Evolutionary conservation across 176 grass and related monocot species (phyloP).

Genomic region (Carex parvula): DNA sequence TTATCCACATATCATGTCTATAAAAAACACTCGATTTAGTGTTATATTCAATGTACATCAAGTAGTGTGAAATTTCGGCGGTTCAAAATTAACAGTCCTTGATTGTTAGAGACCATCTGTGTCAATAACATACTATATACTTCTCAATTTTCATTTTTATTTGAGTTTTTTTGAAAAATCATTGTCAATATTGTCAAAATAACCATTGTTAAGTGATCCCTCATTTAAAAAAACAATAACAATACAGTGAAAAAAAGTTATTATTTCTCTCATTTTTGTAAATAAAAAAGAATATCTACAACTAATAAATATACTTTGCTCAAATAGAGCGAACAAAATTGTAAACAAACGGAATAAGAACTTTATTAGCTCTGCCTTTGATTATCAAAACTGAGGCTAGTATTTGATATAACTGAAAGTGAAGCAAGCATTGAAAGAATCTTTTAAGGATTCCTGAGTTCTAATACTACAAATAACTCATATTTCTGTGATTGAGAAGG

Average conservation of each 20-base stretch:
- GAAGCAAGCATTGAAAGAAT: constrained; percentile 13
- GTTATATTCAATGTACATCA: too few relatives aligned
- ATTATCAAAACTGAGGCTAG: neutral
- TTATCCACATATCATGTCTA: too few relatives aligned
- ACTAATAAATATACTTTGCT: neutral
- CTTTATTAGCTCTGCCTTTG: neutral
- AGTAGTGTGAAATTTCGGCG: too few relatives aligned
- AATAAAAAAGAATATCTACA: constrained; percentile 1
- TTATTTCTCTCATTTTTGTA: neutral
- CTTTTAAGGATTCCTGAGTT: neutral
- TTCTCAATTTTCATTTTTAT: too few relatives aligned
- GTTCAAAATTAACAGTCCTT: too few relatives aligned
- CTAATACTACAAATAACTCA: constrained; percentile 5
- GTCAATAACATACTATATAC: too few relatives aligned
- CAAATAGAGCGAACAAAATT: constrained; percentile 18
- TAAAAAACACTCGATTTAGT: too few relatives aligned
- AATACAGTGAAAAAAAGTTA: neutral
- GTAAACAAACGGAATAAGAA: neutral
- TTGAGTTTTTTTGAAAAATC: too few relatives aligned
- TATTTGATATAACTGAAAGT: constrained; percentile 1
- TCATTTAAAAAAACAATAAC: too few relatives aligned
- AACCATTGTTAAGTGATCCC: too few relatives aligned
- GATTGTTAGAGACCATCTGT: too few relatives aligned
- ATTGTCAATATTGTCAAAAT: too few relatives aligned
- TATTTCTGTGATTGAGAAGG: neutral